Evolutionary conservation across 2,329 filamentous ascomycete species (phyloP), one percentile per base, ranked within the genome.

Genomic region (Monosporascus sp.): DNA sequence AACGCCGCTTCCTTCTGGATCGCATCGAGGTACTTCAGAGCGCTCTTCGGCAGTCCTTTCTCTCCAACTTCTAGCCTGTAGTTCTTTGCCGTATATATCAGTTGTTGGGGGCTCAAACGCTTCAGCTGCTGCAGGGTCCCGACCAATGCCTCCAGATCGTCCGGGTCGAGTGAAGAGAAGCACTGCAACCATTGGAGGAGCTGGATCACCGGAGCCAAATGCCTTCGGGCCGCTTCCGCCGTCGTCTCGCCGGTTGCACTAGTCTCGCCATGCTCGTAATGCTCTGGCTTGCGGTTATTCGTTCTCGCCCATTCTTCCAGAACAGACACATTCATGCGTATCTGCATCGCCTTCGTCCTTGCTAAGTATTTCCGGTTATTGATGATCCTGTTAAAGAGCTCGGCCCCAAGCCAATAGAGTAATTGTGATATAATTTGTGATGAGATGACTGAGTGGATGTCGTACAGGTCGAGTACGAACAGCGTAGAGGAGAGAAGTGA

Each of bases 341-440:
- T 97, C 70, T 99, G 94, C 94, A 99, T 99, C 3, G 94, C 94
- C 71, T 99, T 99, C 19, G 94, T 99, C 51, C 94, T 83, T 6
- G 94, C 93, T 9, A 99, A 79, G 65, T 97, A 99, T 68, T 93
- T 92, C 59, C 91, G 85, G 65, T 95, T 97, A 31, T 89, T 93
- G 89, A 99, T 96, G 70, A 99, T 89, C 54, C 93, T 88, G 70
- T 99, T 99, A 76, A 99, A 99, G 8, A 97, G 82, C 72, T 99
- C 94, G 0, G 93, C 90, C 7, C 92, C 89, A 17, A 99, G 80
- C 94, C 94, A 99, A 74, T 97, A 99, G 45, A 97, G 80, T 2
- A 99, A 79, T 66, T 99, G 94, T 3, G 92, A 89, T 26, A 97
- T 76, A 54, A 97, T 91, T 68, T 99, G 94, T 1, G 91, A 82